Evolutionary conservation across 257 asterid genomes (phyloP).

Genomic region (Plantago elongata): DNA sequence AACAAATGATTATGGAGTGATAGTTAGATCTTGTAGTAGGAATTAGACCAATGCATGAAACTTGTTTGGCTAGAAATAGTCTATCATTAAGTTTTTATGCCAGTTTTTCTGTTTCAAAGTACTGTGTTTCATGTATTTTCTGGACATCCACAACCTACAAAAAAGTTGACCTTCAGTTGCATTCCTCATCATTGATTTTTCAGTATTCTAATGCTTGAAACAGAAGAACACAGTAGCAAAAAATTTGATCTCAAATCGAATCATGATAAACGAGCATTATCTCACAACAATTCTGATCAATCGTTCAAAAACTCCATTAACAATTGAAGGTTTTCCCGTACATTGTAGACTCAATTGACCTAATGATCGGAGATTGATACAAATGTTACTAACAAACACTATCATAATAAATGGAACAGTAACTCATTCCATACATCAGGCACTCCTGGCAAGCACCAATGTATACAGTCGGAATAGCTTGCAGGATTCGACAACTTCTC

Average conservation of each 20-base stretch:
- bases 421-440: constrained; percentile 91
- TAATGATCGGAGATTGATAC: background rate
- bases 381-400: background rate
- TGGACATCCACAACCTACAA: no score
- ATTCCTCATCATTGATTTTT: background rate
- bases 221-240: background rate
- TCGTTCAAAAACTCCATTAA: background rate
- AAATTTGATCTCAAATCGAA: background rate
- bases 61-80: no score
- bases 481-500: constrained; percentile 54
- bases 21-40: no score
- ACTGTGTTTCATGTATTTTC: no score
- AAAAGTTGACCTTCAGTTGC: no score
- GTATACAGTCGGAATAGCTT: constrained; percentile 83
- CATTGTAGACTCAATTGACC: background rate
- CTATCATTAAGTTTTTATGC: no score
- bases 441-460: constrained; percentile 96
- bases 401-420: constrained; percentile 60
- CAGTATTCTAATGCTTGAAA: background rate
- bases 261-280: background rate
- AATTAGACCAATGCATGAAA: no score
- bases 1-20: background rate
- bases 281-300: background rate
- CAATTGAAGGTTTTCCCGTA: background rate
- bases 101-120: no score